These are phyloP conservation scores for Protostelium mycophagum DNA, from an alignment of 78 protist species.

Conservation along the genomic window DNA sequence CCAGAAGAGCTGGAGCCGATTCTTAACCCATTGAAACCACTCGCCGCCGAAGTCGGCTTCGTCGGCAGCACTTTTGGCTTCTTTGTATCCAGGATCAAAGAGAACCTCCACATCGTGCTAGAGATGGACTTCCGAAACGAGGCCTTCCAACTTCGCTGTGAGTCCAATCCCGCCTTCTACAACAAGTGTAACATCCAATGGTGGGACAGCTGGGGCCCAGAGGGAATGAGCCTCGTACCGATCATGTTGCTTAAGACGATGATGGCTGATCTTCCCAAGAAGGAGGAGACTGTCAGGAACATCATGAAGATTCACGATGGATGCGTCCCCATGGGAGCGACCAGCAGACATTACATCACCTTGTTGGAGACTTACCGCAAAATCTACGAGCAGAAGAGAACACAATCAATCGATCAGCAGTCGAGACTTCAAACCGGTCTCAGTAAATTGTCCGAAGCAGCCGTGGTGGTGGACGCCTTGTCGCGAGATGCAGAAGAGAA, in stretches of 20 bases:
- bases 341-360: constrained; percentile 32
- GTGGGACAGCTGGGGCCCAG: constrained; percentile 50
- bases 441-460: constrained; percentile 59
- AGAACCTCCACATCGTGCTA: constrained; percentile 65
- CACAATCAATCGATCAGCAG: background rate
- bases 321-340: constrained; percentile 5
- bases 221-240: constrained; percentile 14
- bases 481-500: constrained; percentile 50
- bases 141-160: constrained; percentile 38
- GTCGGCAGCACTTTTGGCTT: constrained; percentile 24
- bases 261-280: background rate
- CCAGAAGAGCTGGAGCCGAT: constrained; percentile 77
- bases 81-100: constrained; percentile 49
- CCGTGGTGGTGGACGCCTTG: constrained; percentile 45
- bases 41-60: background rate
- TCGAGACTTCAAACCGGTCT: constrained; percentile 37
- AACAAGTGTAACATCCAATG: constrained; percentile 58
- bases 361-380: constrained; percentile 9
- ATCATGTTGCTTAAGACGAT: background rate
- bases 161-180: constrained; percentile 82
- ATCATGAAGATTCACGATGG: constrained; percentile 10
- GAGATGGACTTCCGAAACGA: constrained; percentile 54
- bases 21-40: constrained; percentile 46
- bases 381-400: constrained; percentile 12
- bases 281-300: background rate